Evolutionary conservation across 2,329 filamentous ascomycete species (phyloP), one percentile per base, ranked within the genome.

Genomic region (Thelonectria olida): DNA sequence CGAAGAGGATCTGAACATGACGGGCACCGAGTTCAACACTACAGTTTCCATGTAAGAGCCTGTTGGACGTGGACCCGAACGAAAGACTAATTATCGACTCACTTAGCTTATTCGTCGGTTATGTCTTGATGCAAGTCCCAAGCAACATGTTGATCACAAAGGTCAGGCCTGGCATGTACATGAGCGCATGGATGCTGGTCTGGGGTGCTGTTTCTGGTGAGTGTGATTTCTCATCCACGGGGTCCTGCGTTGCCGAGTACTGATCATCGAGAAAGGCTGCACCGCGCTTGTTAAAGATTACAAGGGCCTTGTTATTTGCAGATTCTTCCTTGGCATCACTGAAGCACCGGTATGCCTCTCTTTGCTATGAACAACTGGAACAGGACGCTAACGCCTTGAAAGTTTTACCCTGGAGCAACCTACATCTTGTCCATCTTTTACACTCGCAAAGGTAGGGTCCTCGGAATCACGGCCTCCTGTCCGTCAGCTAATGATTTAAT

Each of bases 381-480:
- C 4, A 15, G 15, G 13, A 34, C 13, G 28, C 31, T 34, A 2
- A 34, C 12, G 3, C 15, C 5, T 3, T 34, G 5, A n/a, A n/a
- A 34, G 31, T 77, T 79, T 22, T 79, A 76, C 13, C 74, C 73
- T 0, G 74, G 77, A 45, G 75, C 70, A 7, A 56, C 76, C 2
- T 76, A 74, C 51, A 78, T 85, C 51, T 74, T 87, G 4, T 82
- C 80, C 2, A 80, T 83, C 34, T 87, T 84, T 73, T 88, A 87
- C 71, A 86, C 83, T 2, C 76, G 82, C 34, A 81, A 84, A 66
- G 31, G 31, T 34, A 34, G 9, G 6, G 4, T 4, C 7, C 31
- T 34, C 31, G n/a, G n/a, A n/a, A 10, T 15, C 3, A 27, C 31
- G 8, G 15, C 15, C 4, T 15, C 15, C 31, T 34, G 10, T 15